Evolutionary conservation across 805 yeast genomes (phyloP), one percentile per base, ranked within the genome.

Genomic region (Barnettozyma siamensis): DNA sequence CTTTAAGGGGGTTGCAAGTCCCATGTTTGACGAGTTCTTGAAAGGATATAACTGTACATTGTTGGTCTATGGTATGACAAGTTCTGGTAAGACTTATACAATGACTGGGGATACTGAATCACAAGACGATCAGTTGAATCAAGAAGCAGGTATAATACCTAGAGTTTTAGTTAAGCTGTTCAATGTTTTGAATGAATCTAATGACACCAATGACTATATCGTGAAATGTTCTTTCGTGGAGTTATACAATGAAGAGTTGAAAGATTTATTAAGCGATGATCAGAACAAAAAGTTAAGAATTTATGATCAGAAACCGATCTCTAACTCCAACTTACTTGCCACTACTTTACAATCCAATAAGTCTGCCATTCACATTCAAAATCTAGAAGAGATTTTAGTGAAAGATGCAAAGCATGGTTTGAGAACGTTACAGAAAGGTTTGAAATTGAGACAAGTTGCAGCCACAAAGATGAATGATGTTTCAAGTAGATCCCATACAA

Each of bases 31-130:
- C 20, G 95, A 89, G 47, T 73, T 88, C 44, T 63, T 88, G 43
- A 65, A 71, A 39, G 94, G 91, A 17, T 83, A 80, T 57, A 87
- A 86, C 57, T 87, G 88, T 49, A 83, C 95, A 0, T 72, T 87
- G 23, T 69, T 88, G 49, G 95, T 93, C 0, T 88, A 88, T 62
- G 96, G 96, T 5, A 94, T 87, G 72, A 88, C 95, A 0, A 93
- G 95, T 1, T 84, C 95, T 0, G 95, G 95, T 20, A 88, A 87
- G 54, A 87, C 96, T 0, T 79, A 78, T 56, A 70, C 85, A 11
- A 78, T 79, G 93, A 77, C 84, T 2, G 95, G 95, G 5, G 83
- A 84, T 34, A 67, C 55, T 23, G 37, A 57, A 27, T 51, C 56
- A 34, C 55, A 55, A 37, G 60, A 59, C 18, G 55, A 47, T 2